These are phyloP conservation scores for Cercospora sp. DNA, from an alignment of 2,329 filamentous ascomycete species.

Conservation along the genomic window DNA sequence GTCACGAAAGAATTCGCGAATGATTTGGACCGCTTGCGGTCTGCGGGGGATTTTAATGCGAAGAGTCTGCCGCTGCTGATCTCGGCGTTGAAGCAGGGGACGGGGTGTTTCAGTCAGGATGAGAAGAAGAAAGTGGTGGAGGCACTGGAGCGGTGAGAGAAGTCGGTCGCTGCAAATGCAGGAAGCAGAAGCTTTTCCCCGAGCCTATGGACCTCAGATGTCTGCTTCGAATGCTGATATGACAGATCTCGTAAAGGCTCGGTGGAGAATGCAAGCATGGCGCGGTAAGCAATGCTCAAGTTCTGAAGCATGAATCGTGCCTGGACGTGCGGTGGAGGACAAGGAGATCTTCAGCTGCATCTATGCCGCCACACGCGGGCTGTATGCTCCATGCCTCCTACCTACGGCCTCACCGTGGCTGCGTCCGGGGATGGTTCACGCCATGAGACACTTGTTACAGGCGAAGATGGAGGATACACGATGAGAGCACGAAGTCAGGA, in stretches of 20 bases:
- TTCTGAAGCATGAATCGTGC: not conserved
- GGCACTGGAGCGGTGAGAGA: conserved; percentile 1
- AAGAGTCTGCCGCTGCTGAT: conserved; percentile 64
- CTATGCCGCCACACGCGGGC: not conserved
- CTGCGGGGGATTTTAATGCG: conserved; percentile 70
- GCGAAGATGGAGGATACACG: not conserved
- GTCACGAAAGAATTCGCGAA: conserved; percentile 70
- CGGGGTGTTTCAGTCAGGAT: conserved; percentile 59
- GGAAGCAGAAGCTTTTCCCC: not conserved
- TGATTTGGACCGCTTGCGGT: conserved; percentile 69
- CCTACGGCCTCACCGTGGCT: not conserved
- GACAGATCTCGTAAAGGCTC: not conserved
- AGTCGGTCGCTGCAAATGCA: not conserved
- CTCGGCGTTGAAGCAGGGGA: conserved; percentile 67
- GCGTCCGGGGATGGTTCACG: not conserved
- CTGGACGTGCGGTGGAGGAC: not conserved
- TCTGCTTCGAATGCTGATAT: not conserved
- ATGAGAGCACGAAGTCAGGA: not conserved
- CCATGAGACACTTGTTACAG: not conserved
- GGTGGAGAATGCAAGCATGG: not conserved
- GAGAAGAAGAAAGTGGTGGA: conserved; percentile 49
- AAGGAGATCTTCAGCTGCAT: not conserved
- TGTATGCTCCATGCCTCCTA: not conserved
- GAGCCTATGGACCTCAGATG: not conserved
- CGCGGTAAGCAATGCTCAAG: not conserved